phyloP scores from a whole-genome alignment of 768 basidiomycete species.

The Krasilnikovozyma curviuscula region DNA sequence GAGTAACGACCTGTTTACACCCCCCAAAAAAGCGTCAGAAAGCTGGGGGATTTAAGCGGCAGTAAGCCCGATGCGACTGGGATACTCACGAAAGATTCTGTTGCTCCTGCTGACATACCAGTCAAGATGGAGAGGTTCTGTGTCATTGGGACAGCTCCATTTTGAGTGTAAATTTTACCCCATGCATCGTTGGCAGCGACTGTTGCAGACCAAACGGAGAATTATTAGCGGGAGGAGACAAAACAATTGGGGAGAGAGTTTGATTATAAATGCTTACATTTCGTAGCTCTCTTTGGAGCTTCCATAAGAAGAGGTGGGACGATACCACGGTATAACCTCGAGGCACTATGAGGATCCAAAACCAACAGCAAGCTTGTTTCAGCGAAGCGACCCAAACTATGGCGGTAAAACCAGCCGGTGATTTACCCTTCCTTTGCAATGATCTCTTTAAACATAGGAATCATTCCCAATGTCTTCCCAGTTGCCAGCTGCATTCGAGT shows the following conservation, averaged over 20 bases:
- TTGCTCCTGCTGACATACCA: slow-evolving; percentile 84
- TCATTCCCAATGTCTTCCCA: slow-evolving; percentile 56
- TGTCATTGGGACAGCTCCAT: slow-evolving; percentile 66
- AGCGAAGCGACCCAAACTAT: too few species aligned
- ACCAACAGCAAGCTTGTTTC: background rate
- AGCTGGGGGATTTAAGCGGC: background rate
- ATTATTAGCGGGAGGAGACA: slow-evolving; percentile 3
- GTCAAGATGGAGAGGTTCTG: slow-evolving; percentile 72
- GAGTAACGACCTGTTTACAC: slow-evolving; percentile 40
- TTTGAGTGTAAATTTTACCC: slow-evolving; percentile 39
- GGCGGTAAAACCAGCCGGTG: too few species aligned
- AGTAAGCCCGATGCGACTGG: background rate
- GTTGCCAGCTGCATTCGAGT: slow-evolving; percentile 96
- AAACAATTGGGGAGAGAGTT: background rate
- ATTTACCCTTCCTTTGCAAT: slow-evolving; percentile 73
- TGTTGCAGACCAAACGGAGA: background rate
- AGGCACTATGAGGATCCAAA: slow-evolving; percentile 1
- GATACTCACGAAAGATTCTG: slow-evolving; percentile 54
- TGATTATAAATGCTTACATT: slow-evolving; percentile 28
- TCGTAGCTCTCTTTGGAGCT: slow-evolving; percentile 94
- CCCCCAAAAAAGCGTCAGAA: background rate
- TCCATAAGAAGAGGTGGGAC: slow-evolving; percentile 89
- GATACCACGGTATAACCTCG: slow-evolving; percentile 72
- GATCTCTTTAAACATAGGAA: slow-evolving; percentile 66
- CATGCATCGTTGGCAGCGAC: slow-evolving; percentile 78